Base-by-base conservation (phyloP, 371 early-diverging fungal genomes). In the Phascolomyces articulosus region DNA sequence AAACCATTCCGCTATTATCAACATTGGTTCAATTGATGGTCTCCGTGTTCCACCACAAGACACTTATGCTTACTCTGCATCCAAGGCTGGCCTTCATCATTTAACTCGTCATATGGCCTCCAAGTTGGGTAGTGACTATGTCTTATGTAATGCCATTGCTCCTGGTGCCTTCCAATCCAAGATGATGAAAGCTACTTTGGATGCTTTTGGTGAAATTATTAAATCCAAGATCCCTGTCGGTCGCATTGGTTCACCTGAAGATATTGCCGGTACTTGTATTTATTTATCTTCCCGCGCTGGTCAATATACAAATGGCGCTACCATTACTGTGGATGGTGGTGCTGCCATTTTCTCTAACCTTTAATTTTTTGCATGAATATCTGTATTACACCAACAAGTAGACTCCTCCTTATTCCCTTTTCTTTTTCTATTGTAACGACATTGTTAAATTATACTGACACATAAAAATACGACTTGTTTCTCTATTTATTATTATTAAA, bases 291-390 rank as follows among this genome's bases (percentile, higher is more conserved):
- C 87, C 27, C 69, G 83, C 29, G 96, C 92, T 1, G 89, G 91
- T 18, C 86, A 91, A 24, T 94, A 94, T 65, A 84, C 93, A 41
- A 93, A 87, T 38, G 96, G 96, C 23, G 86, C 89, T 51, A 77
- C 90, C 16, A 89, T 96, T 55, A 79, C 89, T 10, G 86, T 93
- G 8, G 96, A 95, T 69, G 96, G 96, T 59, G 96, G 96, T 40
- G 62, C 84, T 27, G 62, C 75, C 55, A 71, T 44, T 4, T 44
- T n/a, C 16, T 8, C 44, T n/a, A 44, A 7, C 44, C 82, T 40
- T 71, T 67, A 38, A 28, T 29, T 24, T n/a, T 24, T 24, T 51
- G 51, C 47, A 13, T 47, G n/a, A n/a, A n/a, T 47, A 1, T 4
- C 6, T 16, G 21, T 47, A n/a, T 47, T 47, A 47, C 47, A n/a